Evolutionary conservation across 2,329 filamentous ascomycete genomes (phyloP), one percentile per base, ranked within the genome.

Genomic region (Lomentospora prolificans): DNA sequence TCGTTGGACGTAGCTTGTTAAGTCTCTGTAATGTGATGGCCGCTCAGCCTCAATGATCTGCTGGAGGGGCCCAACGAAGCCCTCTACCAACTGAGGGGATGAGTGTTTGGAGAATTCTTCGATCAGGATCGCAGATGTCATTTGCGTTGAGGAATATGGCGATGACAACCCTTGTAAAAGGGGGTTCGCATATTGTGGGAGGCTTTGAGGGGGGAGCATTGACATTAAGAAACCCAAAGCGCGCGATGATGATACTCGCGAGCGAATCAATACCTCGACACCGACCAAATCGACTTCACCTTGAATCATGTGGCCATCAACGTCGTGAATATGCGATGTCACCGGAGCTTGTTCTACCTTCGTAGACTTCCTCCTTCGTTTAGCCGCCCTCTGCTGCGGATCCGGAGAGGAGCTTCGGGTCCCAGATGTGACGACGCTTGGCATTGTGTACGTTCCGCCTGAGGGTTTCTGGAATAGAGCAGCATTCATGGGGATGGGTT

Each of bases 251-350:
- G 84, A 87, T n/a, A 95, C 86, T 61, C 92, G 88, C 6, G 91
- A 96, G 59, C 92, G 84, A 52, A 97, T 83, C 69, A 99, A 82
- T 5, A 85, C 85, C 58, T 99, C 94, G 64, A 87, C 81, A 30
- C 94, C 91, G 25, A 99, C 91, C 44, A 99, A 77, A 65, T 99
- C 95, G 50, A 97, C 86, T 64, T 99, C 95, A 53, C 95, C 94
- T 66, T 92, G 89, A 75, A 99, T 90, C 86, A 99, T 96, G 62
- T 95, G 91, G 8, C 91, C 94, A 67, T 99, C 94, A 17, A 99
- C 90, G 68, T 99, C 96, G 69, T 99, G 94, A 1, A 87, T 82
- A n/a, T 87, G 75, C n/a, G 74, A 80, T 3, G 79, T 72, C 1
- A 80, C 72, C 1, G 80, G 73, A 7, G 79, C 71, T 27, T 91